These are phyloP conservation scores for Stemphylium beticola DNA, from an alignment of 2,329 filamentous ascomycete genomes.

Conservation along the genomic window DNA sequence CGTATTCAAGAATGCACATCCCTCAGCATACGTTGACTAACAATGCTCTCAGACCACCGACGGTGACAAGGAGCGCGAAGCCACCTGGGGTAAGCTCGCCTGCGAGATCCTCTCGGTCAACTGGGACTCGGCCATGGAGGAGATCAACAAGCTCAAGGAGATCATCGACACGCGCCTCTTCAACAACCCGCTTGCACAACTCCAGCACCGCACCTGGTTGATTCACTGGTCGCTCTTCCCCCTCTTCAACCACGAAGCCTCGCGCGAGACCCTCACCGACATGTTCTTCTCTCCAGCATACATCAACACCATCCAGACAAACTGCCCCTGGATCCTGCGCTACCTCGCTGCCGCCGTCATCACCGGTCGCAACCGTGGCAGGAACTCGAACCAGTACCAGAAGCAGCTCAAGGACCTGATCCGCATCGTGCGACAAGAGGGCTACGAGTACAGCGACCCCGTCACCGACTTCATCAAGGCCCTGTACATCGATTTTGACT, in stretches of 20 bases:
- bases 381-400: conserved; percentile 89
- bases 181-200: conserved; percentile 93
- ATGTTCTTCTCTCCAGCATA: conserved; percentile 96
- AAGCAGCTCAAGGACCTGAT: conserved; percentile 98
- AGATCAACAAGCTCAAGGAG: conserved; percentile 69
- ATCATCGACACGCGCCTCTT: conserved; percentile 93
- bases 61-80: conserved; percentile 94
- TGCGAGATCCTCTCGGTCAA: conserved; percentile 93
- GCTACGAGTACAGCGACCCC: conserved; percentile 96
- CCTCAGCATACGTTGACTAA: conserved; percentile 1
- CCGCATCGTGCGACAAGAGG: conserved; percentile 93
- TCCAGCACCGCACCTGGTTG: conserved; percentile 95
- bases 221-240: conserved; percentile 99
- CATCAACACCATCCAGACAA: conserved; percentile 99
- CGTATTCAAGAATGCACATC: conserved; percentile 3
- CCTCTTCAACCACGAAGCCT: conserved; percentile 95
- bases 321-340: conserved; percentile 93
- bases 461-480: conserved; percentile 96
- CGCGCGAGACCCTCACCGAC: conserved; percentile 89
- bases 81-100: conserved; percentile 97
- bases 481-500: conserved; percentile 95
- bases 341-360: conserved; percentile 95
- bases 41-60: conserved; percentile 73
- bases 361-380: conserved; percentile 73
- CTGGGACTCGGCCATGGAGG: conserved; percentile 83